Evolutionary conservation across 495 filamentous ascomycete genomes (phyloP), one percentile per base, ranked within the genome.

Genomic region (Xylaria palmicola): DNA sequence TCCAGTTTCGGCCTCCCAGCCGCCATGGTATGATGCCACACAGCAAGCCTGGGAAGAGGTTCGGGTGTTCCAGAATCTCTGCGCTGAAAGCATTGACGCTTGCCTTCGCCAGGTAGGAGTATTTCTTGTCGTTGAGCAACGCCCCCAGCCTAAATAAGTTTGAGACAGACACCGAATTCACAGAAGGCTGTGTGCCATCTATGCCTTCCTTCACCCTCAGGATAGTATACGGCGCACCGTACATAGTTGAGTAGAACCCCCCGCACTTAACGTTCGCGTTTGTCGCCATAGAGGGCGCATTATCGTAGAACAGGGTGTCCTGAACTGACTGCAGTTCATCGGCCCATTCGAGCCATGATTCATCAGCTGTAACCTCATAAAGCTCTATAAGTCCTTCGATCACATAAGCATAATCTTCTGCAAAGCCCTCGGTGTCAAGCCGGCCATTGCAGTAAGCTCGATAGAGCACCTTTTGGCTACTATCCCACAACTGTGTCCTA

Each of bases 321-420:
- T 92, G 88, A 17, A 67, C 60, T 15, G 55, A 27, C 75, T 98
- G 94, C 36, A 98, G 69, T 30, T 84, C 84, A 66, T 94, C 89
- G 0, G 94, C 95, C 80, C 91, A 94, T 50, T 86, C 77, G 13
- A 98, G 81, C 75, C 89, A 93, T 60, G 76, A 74, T 62, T 89
- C 88, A 39, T 97, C 87, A 64, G 91, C 90, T 0, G 92, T 96
- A 6, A 89, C 85, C 73, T 96, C 88, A 68, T 97, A 97, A 60
- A 98, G 81, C 64, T 94, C 87, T 50, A 98, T 78, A 19, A 97
- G 78, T 0, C 92, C 95, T 27, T 86, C 83, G 49, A 92, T 91
- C 52, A 98, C 67, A 72, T 90, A 97, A 3, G 94, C 93, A 72
- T 98, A 98, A 72, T 98, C 94, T 64, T 98, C 94, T 5, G 93